Conservation (phyloP, 176 grass and related monocot genomes). For the Avena atlantica region DNA sequence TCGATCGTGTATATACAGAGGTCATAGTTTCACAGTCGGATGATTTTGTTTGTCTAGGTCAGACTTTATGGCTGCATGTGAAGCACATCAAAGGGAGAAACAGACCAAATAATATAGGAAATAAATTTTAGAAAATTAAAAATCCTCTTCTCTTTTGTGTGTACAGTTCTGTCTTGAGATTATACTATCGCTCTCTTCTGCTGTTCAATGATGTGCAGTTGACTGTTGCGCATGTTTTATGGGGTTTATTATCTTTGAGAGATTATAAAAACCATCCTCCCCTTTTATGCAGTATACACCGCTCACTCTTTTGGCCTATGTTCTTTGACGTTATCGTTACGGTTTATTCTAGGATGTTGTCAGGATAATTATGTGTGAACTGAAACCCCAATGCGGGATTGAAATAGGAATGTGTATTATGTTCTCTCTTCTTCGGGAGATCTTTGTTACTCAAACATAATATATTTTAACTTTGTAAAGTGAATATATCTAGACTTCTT, state of each 20-base stretch:
- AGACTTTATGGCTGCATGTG: constrained; percentile 31
- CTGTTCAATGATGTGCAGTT: not conserved
- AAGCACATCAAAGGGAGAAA: constrained; percentile 37
- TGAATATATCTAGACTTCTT: too few relatives aligned
- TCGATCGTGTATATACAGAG: constrained; percentile 47
- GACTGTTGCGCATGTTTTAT: constrained; percentile 35
- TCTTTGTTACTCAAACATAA: not conserved
- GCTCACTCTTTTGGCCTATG: not conserved
- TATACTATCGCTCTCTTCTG: constrained; percentile 1
- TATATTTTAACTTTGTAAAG: too few relatives aligned
- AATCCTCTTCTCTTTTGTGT: constrained; percentile 40
- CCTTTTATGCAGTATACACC: too few relatives aligned
- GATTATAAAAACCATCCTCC: too few relatives aligned
- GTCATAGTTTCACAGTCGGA: constrained; percentile 9
- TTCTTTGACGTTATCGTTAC: constrained; percentile 10
- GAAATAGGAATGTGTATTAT: not conserved
- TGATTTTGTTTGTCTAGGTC: constrained; percentile 56
- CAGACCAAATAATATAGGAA: constrained; percentile 45
- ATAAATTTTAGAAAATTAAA: constrained; percentile 40
- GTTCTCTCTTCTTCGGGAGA: not conserved
- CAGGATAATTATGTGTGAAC: not conserved
- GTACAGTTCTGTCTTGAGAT: constrained; percentile 47
- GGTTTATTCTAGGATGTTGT: not conserved
- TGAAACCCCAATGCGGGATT: not conserved
- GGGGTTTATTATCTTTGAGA: not conserved